Evolutionary conservation across 148 eudicot species (phyloP).

Genomic region (Diospyros kaki): DNA sequence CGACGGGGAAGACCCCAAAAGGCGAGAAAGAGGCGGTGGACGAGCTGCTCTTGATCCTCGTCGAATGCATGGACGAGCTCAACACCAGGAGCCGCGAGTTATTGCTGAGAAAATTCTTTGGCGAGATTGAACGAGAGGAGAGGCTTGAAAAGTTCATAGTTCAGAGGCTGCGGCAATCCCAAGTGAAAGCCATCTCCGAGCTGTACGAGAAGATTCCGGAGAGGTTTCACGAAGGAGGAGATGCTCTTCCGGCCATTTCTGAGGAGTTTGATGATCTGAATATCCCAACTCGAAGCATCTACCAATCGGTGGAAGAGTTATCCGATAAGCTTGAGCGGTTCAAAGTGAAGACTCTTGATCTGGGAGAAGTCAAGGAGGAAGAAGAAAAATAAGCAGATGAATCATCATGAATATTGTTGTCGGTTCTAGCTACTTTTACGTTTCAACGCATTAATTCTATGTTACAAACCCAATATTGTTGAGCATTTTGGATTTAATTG

Average conservation of each 20-base stretch:
- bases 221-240: not conserved
- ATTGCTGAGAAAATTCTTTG: slow-evolving; percentile 16
- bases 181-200: slow-evolving; percentile 9
- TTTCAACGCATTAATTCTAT: not conserved
- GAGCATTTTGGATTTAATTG: too few relatives aligned
- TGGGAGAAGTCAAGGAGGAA: not conserved
- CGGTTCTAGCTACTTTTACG: not conserved
- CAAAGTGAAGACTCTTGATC: slow-evolving; percentile 16
- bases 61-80: slow-evolving; percentile 10
- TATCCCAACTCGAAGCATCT: not conserved
- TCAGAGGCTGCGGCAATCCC: not conserved
- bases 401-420: not conserved
- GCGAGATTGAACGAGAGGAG: slow-evolving; percentile 13
- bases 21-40: slow-evolving; percentile 8
- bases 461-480: too few relatives aligned
- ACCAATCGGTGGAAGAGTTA: slow-evolving; percentile 5
- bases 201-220: not conserved
- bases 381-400: not conserved
- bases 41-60: slow-evolving; percentile 7
- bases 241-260: too few relatives aligned
- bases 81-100: slow-evolving; percentile 15
- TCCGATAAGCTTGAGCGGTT: slow-evolving; percentile 17
- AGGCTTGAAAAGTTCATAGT: slow-evolving; percentile 11
- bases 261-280: not conserved
- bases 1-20: slow-evolving; percentile 11